Conservation (phyloP, 805 yeast genomes). For the Zygosaccharomyces gambellarensis region DNA sequence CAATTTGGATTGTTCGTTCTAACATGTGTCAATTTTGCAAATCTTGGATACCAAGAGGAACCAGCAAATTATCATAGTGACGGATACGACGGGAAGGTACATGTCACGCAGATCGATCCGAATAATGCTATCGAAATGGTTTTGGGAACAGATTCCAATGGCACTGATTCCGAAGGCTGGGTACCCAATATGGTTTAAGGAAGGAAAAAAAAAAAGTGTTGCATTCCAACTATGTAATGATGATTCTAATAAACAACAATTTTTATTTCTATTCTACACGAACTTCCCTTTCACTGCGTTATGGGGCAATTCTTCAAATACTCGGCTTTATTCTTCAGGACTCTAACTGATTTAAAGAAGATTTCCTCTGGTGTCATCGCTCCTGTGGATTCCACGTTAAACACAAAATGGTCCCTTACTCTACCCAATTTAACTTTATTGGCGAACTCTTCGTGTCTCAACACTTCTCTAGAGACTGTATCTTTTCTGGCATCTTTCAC, state of each 20-base stretch:
- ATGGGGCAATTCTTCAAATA: conserved; percentile 76
- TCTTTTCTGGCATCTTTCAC: conserved; percentile 90
- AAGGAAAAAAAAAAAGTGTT: not conserved
- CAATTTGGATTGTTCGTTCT: conserved; percentile 24
- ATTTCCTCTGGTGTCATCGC: conserved; percentile 97
- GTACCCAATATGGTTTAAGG: conserved; percentile 1
- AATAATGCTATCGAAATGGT: conserved; percentile 25
- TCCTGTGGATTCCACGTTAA: conserved; percentile 91
- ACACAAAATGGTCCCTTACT: conserved; percentile 86
- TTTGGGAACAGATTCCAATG: not conserved
- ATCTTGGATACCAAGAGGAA: conserved; percentile 16
- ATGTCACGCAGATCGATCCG: conserved; percentile 37
- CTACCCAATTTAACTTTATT: conserved; percentile 90
- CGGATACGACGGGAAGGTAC: conserved; percentile 43
- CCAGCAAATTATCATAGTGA: conserved; percentile 30
- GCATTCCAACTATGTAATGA: not conserved
- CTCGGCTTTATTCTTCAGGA: conserved; percentile 79
- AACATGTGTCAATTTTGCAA: conserved; percentile 28
- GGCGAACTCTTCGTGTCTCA: conserved; percentile 86
- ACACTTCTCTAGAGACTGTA: conserved; percentile 93
- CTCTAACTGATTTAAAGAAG: conserved; percentile 82
- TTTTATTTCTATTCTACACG: not conserved
- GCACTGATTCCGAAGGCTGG: not conserved
- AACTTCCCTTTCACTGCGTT: conserved; percentile 39
- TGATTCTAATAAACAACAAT: conserved; percentile 1